These are phyloP conservation scores for Mortierella sp. DNA, from an alignment of 371 early-diverging fungal species.

Conservation along the genomic window DNA sequence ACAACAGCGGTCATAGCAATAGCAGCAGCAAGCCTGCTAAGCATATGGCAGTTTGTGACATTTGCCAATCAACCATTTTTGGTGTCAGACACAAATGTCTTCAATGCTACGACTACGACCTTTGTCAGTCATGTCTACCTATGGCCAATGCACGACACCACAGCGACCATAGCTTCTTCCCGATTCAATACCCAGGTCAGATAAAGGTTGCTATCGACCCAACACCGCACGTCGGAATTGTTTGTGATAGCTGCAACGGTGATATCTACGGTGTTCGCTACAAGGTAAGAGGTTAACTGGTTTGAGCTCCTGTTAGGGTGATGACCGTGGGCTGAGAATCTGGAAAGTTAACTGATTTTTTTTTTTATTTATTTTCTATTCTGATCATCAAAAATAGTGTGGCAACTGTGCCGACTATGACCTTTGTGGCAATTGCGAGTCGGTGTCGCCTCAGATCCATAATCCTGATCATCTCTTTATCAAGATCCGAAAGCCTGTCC, in stretches of 20 bases:
- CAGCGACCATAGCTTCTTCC: slow-evolving; percentile 52
- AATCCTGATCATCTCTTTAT: slow-evolving; percentile 61
- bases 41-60: slow-evolving; percentile 58
- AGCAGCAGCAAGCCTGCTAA: slow-evolving; percentile 1
- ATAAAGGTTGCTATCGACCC: slow-evolving; percentile 25
- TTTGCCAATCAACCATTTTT: slow-evolving; percentile 56
- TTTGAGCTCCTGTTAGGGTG: no score
- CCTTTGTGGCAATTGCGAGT: slow-evolving; percentile 65
- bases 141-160: slow-evolving; percentile 51
- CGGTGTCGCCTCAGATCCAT: slow-evolving; percentile 51
- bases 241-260: slow-evolving; percentile 61
- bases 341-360: background rate
- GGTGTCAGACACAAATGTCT: slow-evolving; percentile 63
- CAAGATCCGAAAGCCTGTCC: slow-evolving; percentile 55
- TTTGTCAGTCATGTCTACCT: slow-evolving; percentile 58
- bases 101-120: slow-evolving; percentile 61
- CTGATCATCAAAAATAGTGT: no score
- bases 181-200: slow-evolving; percentile 53
- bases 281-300: slow-evolving; percentile 56
- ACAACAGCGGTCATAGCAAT: background rate
- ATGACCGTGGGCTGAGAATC: no score
- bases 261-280: slow-evolving; percentile 60
- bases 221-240: slow-evolving; percentile 48
- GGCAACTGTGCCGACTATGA: slow-evolving; percentile 67
- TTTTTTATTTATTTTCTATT: background rate